Percentiles rank a stretch among this genome's conserved stretches.
Conservation (phyloP, 805 yeast species). For the Kluyveromyces starmeri region DNA sequence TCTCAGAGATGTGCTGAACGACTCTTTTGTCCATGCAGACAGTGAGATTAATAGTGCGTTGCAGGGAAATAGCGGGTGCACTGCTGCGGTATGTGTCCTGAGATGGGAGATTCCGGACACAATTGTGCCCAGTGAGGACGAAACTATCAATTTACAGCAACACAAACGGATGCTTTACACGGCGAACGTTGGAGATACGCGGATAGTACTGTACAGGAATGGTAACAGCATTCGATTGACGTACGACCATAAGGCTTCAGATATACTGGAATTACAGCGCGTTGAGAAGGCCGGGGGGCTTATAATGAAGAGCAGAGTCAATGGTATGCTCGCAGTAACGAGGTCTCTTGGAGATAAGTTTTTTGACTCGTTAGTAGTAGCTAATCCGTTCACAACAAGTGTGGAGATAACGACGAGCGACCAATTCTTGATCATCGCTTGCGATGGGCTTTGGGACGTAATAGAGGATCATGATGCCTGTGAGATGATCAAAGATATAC, state of each 20-base stretch:
- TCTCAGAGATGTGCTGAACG: constrained; percentile 56
- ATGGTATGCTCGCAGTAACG: constrained; percentile 92
- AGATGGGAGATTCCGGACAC: constrained; percentile 61
- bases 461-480: constrained; percentile 79
- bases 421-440: constrained; percentile 79
- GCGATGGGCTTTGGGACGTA: constrained; percentile 98
- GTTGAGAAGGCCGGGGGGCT: constrained; percentile 77
- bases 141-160: constrained; percentile 23
- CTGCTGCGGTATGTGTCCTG: constrained; percentile 89
- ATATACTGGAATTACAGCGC: constrained; percentile 64
- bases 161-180: constrained; percentile 77
- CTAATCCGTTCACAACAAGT: constrained; percentile 86
- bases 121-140: constrained; percentile 10
- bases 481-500: constrained; percentile 46
- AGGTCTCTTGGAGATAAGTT: constrained; percentile 90
- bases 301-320: constrained; percentile 82
- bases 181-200: constrained; percentile 91
- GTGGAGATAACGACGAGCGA: constrained; percentile 60
- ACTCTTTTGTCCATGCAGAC: constrained; percentile 72
- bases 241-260: constrained; percentile 92
- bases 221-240: constrained; percentile 71
- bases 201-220: constrained; percentile 69
- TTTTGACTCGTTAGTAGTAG: constrained; percentile 81
- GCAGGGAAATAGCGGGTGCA: constrained; percentile 77
- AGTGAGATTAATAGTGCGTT: constrained; percentile 48